Evolutionary conservation across 441 rosid genomes (phyloP), one percentile per base, ranked within the genome.

Genomic region (Pelargonium citronellum): DNA sequence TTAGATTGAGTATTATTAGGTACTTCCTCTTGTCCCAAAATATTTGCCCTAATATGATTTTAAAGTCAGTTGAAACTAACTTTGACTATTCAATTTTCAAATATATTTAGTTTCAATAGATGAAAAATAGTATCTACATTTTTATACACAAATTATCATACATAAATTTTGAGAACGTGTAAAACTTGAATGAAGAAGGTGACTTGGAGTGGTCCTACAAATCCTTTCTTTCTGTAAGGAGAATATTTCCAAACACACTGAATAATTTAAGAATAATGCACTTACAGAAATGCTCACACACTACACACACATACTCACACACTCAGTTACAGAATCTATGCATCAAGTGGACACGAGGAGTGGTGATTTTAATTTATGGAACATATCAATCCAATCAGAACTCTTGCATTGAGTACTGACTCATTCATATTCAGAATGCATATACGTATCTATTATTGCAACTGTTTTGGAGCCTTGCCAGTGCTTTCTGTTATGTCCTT

Each of bases 401-500:
- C 41, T 30, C 66, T 62, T 24, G 66, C n/a, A 12, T 27, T 27
- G 43, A 30, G 41, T 11, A 34, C 41, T 5, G 7, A 34, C 41
- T 34, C 5, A 51, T 3, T 51, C 5, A 51, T 51, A 1, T 30
- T 30, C 16, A n/a, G 7, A 58, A 17, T 8, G 30, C 30, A 19
- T 58, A 17, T 58, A 24, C 64, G 0, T 57, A 57, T 11, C 62
- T 17, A 19, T 7, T 10, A 22, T 16, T 34, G 1, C 44, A 27
- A 10, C 67, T 63, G 27, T 63, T 63, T 7, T 63, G 67, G 68
- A 41, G 39, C 4, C 68, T 66, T 41, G 15, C 13, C 19, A 66
- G 10, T 41, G 24, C 47, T 43, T 44, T 66, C 8, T 65, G 22
- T 17, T 66, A 53, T 37, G 3, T 66, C n/a, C 43, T 66, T 66